phyloP scores from a whole-genome alignment of 2,329 filamentous ascomycete genomes.

The Fusarium citri region DNA sequence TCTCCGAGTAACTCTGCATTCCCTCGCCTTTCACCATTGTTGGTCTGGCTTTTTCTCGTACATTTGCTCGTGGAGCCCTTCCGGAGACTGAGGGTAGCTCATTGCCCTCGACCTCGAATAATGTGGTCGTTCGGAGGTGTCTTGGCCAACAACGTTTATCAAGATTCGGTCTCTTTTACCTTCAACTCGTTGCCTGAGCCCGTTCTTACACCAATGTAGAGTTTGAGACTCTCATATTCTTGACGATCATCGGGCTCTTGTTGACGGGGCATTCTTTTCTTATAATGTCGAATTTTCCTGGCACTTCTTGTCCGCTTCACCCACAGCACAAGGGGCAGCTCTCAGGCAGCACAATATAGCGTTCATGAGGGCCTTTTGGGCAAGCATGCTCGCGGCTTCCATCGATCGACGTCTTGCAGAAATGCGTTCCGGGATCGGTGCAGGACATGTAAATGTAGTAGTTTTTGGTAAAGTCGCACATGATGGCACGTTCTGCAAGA shows the following conservation, averaged over 20 bases:
- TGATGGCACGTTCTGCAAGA: constrained; percentile 46
- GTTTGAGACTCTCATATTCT: background rate
- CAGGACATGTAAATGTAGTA: constrained; percentile 82
- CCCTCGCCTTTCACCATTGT: background rate
- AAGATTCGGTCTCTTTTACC: background rate
- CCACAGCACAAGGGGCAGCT: constrained; percentile 63
- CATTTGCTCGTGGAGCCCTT: background rate
- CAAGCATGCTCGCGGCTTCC: constrained; percentile 71
- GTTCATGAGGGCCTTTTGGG: constrained; percentile 74
- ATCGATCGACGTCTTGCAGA: constrained; percentile 76
- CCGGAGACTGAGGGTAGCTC: background rate
- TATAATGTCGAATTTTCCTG: constrained; percentile 4
- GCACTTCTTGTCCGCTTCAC: constrained; percentile 41
- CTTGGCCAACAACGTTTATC: background rate
- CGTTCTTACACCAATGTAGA: background rate
- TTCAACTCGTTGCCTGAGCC: background rate
- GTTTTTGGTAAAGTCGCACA: constrained; percentile 78
- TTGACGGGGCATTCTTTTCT: constrained; percentile 5
- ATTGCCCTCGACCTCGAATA: constrained; percentile 4
- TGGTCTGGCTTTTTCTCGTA: background rate
- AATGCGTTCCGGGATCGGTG: constrained; percentile 75
- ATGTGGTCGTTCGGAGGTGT: background rate
- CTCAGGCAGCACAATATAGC: constrained; percentile 77
- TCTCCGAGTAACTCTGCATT: background rate
- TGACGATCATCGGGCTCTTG: background rate